A percentile compares a stretch with the other conserved stretches of the same genome.
Conservation (phyloP, 1,284 basidiomycete species). For the Stygiomarasmius scandens region DNA sequence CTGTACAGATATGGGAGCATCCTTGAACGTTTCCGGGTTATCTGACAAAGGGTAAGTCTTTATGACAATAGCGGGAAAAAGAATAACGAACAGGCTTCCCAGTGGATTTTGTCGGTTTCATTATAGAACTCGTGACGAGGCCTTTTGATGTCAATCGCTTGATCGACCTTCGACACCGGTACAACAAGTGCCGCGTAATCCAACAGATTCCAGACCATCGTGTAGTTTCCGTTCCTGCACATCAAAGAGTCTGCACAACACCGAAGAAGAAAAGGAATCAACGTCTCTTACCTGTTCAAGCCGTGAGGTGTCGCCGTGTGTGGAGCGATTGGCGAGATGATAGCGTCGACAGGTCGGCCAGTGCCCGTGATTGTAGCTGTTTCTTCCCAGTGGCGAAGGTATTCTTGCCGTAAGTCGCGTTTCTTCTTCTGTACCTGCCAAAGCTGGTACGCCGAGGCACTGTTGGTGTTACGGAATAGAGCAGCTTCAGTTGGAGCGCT, state of each 20-base stretch:
- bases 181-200: conserved; percentile 72
- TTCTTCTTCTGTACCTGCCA: conserved; percentile 59
- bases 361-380: conserved; percentile 53
- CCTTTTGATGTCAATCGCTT: conserved; percentile 45
- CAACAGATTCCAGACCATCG: conserved; percentile 66
- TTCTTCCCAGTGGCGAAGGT: conserved; percentile 61
- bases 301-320: conserved; percentile 56
- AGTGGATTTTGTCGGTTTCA: conserved; percentile 47
- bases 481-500: conserved; percentile 21
- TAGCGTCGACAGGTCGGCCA: conserved; percentile 64
- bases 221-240: conserved; percentile 53
- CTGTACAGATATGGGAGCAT: conserved; percentile 73
- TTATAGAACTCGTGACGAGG: conserved; percentile 47
- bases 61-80: conserved; percentile 7
- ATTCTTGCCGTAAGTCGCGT: conserved; percentile 45
- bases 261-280: neutral
- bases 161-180: conserved; percentile 66
- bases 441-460: conserved; percentile 47
- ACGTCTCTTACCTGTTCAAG: neutral
- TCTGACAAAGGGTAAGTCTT: conserved; percentile 41
- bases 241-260: neutral
- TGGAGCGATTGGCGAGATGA: conserved; percentile 59
- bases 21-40: conserved; percentile 54
- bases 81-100: conserved; percentile 55
- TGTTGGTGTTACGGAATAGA: conserved; percentile 21